Evolutionary conservation across 2,329 filamentous ascomycete species (phyloP), one percentile per base, ranked within the genome.

Genomic region (Penicillium hordei): DNA sequence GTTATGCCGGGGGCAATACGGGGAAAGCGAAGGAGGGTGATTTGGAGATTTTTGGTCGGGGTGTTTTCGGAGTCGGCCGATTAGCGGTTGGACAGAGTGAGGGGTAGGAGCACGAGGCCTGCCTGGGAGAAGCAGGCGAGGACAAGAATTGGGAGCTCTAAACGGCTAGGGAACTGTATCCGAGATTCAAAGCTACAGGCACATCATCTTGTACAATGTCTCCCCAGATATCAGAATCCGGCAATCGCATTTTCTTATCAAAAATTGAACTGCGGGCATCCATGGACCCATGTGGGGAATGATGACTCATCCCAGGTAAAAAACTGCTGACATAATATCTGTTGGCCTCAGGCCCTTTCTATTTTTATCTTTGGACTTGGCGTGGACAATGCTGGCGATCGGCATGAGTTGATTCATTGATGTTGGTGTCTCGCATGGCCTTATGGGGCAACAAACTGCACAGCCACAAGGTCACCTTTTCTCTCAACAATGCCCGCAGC

Each of bases 41-140:
- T 60, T 58, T 53, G 21, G 48, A 29, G 49, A 58, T 60, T 58
- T 31, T 38, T 19, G 43, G 44, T 59, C 57, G 58, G 57, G 55
- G 52, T 59, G 29, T 50, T 62, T 61, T 67, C 64, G 64, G 63
- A 65, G 61, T 58, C 60, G 64, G 63, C 60, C 64, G 63, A 66
- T 64, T 59, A 56, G 59, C 46, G 59, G 60, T 56, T 58, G 45
- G 44, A 44, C 48, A 60, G 54, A 59, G 48, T 67, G 62, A 67
- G 65, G 65, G 63, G 64, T 66, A 63, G 29, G 31, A 43, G 33
- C 34, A 60, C 48, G 44, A 58, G 60, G 58, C 58, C 58, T 62
- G 62, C 58, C 55, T 13, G 55, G 54, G 43, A 45, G 33, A 53
- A 48, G 43, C 45, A 52, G 43, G 48, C 42, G 29, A 34, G 44